Evolutionary conservation across 2,329 filamentous ascomycete species (phyloP).

Genomic region (Hawksworthiomyces lignivorus): DNA sequence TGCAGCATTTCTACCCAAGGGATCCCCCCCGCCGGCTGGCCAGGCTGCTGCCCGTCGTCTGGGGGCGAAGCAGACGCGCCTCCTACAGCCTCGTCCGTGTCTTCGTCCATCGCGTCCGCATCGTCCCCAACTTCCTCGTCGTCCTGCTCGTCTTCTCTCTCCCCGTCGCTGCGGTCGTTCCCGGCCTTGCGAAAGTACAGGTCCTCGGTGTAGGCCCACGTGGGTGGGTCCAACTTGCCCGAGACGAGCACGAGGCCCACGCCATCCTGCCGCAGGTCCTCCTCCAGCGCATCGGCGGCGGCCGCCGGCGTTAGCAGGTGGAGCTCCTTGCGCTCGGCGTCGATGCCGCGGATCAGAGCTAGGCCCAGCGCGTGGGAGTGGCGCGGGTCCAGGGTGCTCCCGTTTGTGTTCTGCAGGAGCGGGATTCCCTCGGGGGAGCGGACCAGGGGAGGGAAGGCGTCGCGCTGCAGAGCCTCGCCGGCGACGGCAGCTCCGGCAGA

Average conservation of each 20-base stretch:
- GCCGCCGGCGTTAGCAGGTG: conserved; percentile 57
- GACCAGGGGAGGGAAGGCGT: conserved; percentile 20
- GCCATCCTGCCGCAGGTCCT: conserved; percentile 22
- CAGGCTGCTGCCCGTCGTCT: background rate
- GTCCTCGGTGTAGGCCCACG: conserved; percentile 63
- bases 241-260: conserved; percentile 54
- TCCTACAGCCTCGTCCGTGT: conserved; percentile 28
- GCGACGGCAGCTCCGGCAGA: too few species aligned
- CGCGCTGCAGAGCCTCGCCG: background rate
- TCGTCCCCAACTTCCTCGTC: conserved; percentile 22
- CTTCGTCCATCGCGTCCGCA: conserved; percentile 22
- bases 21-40: conserved; percentile 22
- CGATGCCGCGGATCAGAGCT: conserved; percentile 63
- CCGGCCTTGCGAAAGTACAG: conserved; percentile 28
- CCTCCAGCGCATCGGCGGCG: background rate
- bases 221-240: conserved; percentile 60
- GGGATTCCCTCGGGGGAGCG: conserved; percentile 50
- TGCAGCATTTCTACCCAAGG: conserved; percentile 55
- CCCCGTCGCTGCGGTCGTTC: background rate
- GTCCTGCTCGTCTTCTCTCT: conserved; percentile 11
- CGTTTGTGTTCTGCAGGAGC: conserved; percentile 48
- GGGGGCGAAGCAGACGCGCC: conserved; percentile 20
- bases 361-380: conserved; percentile 55
- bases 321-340: conserved; percentile 43
- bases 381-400: conserved; percentile 51